These are phyloP conservation scores for Gelatoporia subvermispora DNA, from an alignment of 768 basidiomycete species.

Conservation along the genomic window DNA sequence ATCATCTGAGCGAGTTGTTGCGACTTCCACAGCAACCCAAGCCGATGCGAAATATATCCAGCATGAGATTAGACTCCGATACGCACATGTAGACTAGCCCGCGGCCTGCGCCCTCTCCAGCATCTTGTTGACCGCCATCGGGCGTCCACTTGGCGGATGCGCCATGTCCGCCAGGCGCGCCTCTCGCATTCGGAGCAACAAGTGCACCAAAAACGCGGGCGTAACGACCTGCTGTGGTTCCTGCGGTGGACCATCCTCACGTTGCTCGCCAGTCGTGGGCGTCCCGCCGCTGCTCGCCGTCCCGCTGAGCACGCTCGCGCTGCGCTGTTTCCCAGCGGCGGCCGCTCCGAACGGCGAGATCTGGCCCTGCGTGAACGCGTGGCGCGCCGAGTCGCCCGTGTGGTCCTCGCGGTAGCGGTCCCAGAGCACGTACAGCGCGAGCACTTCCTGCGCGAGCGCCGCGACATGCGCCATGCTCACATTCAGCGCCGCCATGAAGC, in stretches of 20 bases:
- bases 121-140: slow-evolving; percentile 63
- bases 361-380: slow-evolving; percentile 12
- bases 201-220: slow-evolving; percentile 48
- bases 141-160: slow-evolving; percentile 43
- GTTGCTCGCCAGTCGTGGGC: slow-evolving; percentile 17
- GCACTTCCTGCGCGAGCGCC: slow-evolving; percentile 86
- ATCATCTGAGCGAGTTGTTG: no score
- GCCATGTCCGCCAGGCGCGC: slow-evolving; percentile 52
- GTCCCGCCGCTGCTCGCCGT: slow-evolving; percentile 23
- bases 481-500: slow-evolving; percentile 83
- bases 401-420: slow-evolving; percentile 72
- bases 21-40: no score
- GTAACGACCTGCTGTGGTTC: slow-evolving; percentile 37
- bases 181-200: slow-evolving; percentile 68
- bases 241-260: slow-evolving; percentile 8
- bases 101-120: slow-evolving; percentile 64
- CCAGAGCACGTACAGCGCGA: slow-evolving; percentile 88
- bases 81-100: slow-evolving; percentile 9
- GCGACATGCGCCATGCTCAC: slow-evolving; percentile 79
- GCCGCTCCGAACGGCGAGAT: slow-evolving; percentile 17
- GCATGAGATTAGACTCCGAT: no score
- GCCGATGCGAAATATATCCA: no score
- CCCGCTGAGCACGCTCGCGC: slow-evolving; percentile 22
- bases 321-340: slow-evolving; percentile 11
- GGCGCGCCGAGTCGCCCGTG: slow-evolving; percentile 20